Conservation (phyloP, 768 basidiomycete genomes). For the Xerocomellus amylosporus region DNA sequence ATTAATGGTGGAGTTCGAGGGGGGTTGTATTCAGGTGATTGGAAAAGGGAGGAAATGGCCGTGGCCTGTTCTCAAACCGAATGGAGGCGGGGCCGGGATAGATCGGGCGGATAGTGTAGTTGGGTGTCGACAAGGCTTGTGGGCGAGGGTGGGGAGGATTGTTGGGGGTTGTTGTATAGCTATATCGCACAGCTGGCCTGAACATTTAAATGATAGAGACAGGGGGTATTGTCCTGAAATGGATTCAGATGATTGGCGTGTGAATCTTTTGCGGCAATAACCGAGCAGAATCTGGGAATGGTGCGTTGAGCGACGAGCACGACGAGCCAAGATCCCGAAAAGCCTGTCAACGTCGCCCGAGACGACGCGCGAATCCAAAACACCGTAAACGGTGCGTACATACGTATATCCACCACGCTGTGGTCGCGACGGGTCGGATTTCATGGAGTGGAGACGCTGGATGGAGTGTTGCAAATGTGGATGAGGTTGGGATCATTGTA, state of each 20-base stretch:
- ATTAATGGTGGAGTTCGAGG: constrained; percentile 39
- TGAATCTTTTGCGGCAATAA: constrained; percentile 15
- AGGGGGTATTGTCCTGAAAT: constrained; percentile 15
- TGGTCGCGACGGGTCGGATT: constrained; percentile 5
- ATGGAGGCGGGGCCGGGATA: constrained; percentile 43
- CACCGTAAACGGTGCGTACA: constrained; percentile 40
- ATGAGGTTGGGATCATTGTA: constrained; percentile 21
- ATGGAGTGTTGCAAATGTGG: constrained; percentile 36
- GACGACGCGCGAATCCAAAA: constrained; percentile 40
- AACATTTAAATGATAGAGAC: not conserved
- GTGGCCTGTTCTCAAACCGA: constrained; percentile 70
- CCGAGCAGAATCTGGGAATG: constrained; percentile 22
- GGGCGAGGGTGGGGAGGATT: constrained; percentile 45
- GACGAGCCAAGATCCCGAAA: constrained; percentile 24
- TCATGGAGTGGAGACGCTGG: constrained; percentile 21
- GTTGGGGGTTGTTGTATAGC: constrained; percentile 73
- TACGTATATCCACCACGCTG: not conserved
- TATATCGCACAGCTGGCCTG: constrained; percentile 38
- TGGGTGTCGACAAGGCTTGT: constrained; percentile 18
- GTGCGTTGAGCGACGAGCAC: constrained; percentile 8
- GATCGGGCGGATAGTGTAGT: constrained; percentile 39
- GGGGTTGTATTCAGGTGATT: constrained; percentile 14
- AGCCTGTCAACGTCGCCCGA: constrained; percentile 40
- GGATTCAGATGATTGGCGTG: constrained; percentile 6
- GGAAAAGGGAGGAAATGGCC: constrained; percentile 29